Conservation (phyloP, 1,284 basidiomycete species). For the Pyrrhoderma noxium region DNA sequence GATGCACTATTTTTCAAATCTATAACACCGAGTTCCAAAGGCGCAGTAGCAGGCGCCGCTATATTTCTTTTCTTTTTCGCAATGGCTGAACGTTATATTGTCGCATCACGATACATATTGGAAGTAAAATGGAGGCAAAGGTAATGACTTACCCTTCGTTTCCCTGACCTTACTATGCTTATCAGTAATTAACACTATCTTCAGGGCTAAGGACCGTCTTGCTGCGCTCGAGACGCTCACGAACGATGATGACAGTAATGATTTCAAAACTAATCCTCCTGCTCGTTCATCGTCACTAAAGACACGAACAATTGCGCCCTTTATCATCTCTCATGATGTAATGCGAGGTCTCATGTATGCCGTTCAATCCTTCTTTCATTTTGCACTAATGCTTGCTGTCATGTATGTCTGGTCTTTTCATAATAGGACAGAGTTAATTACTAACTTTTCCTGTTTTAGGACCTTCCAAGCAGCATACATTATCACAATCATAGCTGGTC, state of each 20-base stretch:
- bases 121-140: conserved; percentile 51
- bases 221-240: conserved; percentile 1
- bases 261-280: not conserved
- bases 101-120: conserved; percentile 44
- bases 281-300: not conserved
- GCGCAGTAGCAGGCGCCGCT: conserved; percentile 67
- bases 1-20: conserved; percentile 62
- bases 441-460: conserved; percentile 34
- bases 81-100: conserved; percentile 60
- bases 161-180: conserved; percentile 7
- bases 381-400: conserved; percentile 60
- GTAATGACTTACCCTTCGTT: conserved; percentile 32
- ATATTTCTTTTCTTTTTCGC: conserved; percentile 61
- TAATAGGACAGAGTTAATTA: conserved; percentile 2
- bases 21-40: conserved; percentile 59
- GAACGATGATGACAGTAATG: conserved; percentile 4
- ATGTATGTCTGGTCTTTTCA: conserved; percentile 43
- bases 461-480: conserved; percentile 67
- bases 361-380: conserved; percentile 49
- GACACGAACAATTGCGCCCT: conserved; percentile 41
- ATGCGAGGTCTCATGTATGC: conserved; percentile 53
- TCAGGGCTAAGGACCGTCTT: conserved; percentile 10
- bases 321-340: conserved; percentile 52
- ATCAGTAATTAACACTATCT: not conserved
- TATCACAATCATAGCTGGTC: conserved; percentile 53